phyloP scores from a whole-genome alignment of 495 filamentous ascomycete species.

The Penicillium subrubescens region DNA sequence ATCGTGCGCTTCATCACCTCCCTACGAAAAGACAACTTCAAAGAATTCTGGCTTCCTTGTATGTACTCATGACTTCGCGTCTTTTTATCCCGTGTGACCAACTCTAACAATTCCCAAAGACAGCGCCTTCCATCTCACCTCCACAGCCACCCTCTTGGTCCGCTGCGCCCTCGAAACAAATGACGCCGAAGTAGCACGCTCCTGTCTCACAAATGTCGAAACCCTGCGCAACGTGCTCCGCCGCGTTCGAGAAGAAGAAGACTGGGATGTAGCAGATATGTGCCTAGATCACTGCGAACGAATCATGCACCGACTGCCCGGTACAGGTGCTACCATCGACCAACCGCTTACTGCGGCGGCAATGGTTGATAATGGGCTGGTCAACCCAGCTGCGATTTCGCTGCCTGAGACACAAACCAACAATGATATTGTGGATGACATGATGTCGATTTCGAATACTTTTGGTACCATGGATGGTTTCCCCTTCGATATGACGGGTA shows the following conservation, averaged over 20 bases:
- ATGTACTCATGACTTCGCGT: conserved; percentile 11
- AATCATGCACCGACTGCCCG: conserved; percentile 46
- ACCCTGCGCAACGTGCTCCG: conserved; percentile 47
- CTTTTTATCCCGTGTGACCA: background rate
- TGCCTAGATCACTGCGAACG: conserved; percentile 55
- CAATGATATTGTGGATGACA: conserved; percentile 54
- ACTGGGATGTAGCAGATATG: conserved; percentile 57
- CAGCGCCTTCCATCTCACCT: conserved; percentile 52
- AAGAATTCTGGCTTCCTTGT: conserved; percentile 55
- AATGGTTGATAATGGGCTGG: conserved; percentile 35
- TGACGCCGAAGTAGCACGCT: conserved; percentile 41
- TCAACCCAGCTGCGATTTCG: conserved; percentile 48
- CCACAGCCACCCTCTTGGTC: conserved; percentile 50
- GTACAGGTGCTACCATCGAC: conserved; percentile 27
- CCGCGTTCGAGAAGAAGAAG: conserved; percentile 53
- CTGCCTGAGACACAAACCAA: conserved; percentile 52
- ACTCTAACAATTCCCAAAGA: conserved; percentile 36
- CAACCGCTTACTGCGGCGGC: conserved; percentile 15
- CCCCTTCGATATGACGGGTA: conserved; percentile 54
- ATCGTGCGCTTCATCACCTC: conserved; percentile 55
- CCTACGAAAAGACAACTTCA: conserved; percentile 45
- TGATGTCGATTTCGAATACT: conserved; percentile 54
- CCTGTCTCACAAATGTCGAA: conserved; percentile 47
- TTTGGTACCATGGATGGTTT: conserved; percentile 55
- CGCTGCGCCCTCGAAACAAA: conserved; percentile 51